A percentile compares a stretch with the other conserved stretches of the same genome.
Evolutionary conservation across 2,329 filamentous ascomycete genomes (phyloP).

Genomic region (Fusarium vanettenii): DNA sequence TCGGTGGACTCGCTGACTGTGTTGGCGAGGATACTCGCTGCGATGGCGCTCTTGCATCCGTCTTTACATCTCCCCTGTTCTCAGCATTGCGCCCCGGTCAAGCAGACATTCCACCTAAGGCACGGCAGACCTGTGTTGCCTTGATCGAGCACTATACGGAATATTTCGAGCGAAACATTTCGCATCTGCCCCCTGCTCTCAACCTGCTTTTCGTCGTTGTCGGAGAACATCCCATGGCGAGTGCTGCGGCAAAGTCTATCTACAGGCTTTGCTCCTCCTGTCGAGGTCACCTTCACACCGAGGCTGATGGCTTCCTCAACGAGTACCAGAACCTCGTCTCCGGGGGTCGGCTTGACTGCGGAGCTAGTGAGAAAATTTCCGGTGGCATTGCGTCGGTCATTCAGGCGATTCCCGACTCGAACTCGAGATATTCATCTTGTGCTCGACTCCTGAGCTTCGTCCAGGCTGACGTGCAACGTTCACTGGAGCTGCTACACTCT

Average conservation of each 20-base stretch:
- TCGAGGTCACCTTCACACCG: slow-evolving; percentile 72
- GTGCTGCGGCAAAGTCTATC: slow-evolving; percentile 80
- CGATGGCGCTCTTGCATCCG: slow-evolving; percentile 67
- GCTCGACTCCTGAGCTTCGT: slow-evolving; percentile 58
- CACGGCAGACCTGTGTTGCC: slow-evolving; percentile 75
- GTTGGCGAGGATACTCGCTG: slow-evolving; percentile 66
- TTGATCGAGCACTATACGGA: slow-evolving; percentile 79
- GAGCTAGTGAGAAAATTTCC: slow-evolving; percentile 79
- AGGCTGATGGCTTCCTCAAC: slow-evolving; percentile 75
- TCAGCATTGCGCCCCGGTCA: slow-evolving; percentile 62
- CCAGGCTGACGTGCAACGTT: slow-evolving; percentile 62
- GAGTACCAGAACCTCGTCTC: slow-evolving; percentile 76
- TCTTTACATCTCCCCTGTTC: slow-evolving; percentile 73
- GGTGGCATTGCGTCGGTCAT: slow-evolving; percentile 81
- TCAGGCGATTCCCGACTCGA: slow-evolving; percentile 74
- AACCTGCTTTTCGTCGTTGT: slow-evolving; percentile 80
- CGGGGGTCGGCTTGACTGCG: slow-evolving; percentile 67
- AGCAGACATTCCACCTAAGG: slow-evolving; percentile 67
- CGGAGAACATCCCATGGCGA: slow-evolving; percentile 69
- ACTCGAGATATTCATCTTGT: slow-evolving; percentile 63
- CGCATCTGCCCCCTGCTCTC: slow-evolving; percentile 75
- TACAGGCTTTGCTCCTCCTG: slow-evolving; percentile 80
- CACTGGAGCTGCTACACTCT: slow-evolving; percentile 36
- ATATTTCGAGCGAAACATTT: slow-evolving; percentile 78
- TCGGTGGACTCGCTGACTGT: slow-evolving; percentile 76